Percentiles rank a stretch among this genome's conserved stretches.
Evolutionary conservation across 1,139 yeast species (phyloP).

Genomic region (Arxiozyma bovina): DNA sequence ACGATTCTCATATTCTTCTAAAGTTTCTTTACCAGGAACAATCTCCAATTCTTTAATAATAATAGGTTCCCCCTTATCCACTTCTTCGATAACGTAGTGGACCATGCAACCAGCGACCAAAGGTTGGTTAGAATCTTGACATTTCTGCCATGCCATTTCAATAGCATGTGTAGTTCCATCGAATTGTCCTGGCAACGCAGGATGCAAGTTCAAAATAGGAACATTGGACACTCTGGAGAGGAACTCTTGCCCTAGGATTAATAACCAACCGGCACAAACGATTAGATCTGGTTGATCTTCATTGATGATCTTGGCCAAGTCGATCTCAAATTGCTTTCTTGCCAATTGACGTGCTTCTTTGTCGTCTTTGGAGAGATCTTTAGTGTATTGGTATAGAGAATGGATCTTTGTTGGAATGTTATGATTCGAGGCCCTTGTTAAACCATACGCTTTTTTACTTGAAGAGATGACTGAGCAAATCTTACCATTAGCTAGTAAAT

Average conservation of each 20-base stretch:
- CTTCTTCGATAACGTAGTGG: conserved; percentile 88
- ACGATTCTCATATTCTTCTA: conserved; percentile 70
- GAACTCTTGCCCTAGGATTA: conserved; percentile 72
- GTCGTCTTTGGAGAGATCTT: conserved; percentile 54
- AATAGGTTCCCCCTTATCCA: conserved; percentile 86
- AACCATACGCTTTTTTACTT: conserved; percentile 71
- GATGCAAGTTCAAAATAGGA: conserved; percentile 85
- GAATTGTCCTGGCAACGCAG: conserved; percentile 94
- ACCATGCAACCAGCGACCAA: conserved; percentile 86
- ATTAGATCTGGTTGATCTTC: conserved; percentile 64
- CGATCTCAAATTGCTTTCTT: conserved; percentile 64
- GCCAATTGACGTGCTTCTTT: conserved; percentile 48
- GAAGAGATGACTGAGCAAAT: conserved; percentile 69
- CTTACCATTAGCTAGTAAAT: conserved; percentile 39
- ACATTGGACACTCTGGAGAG: conserved; percentile 54
- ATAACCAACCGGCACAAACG: conserved; percentile 99
- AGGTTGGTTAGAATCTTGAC: conserved; percentile 55
- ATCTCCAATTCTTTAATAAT: conserved; percentile 71
- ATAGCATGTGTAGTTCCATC: conserved; percentile 91
- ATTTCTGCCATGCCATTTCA: conserved; percentile 92
- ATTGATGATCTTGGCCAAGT: conserved; percentile 62
- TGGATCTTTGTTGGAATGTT: conserved; percentile 64
- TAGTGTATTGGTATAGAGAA: conserved; percentile 63
- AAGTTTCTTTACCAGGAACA: conserved; percentile 51
- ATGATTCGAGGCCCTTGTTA: conserved; percentile 64